Evolutionary conservation across 1,284 basidiomycete species (phyloP).

Genomic region (Trametes versicolor): DNA sequence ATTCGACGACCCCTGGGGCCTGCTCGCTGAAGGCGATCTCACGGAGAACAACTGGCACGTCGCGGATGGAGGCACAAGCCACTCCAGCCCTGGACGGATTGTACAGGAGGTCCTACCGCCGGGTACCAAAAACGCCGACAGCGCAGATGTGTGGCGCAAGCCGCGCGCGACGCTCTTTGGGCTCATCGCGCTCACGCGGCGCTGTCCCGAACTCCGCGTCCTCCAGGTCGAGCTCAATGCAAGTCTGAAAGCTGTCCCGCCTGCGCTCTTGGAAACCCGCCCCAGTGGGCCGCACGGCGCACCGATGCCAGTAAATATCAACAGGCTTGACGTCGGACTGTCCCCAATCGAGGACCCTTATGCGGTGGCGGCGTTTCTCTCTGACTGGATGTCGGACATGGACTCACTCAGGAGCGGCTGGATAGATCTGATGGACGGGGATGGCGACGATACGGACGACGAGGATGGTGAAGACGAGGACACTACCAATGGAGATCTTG

Average conservation of each 20-base stretch:
- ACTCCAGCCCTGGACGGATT: too few species aligned
- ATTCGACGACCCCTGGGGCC: background rate
- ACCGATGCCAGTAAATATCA: too few species aligned
- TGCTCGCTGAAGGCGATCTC: background rate
- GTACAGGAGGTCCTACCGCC: too few species aligned
- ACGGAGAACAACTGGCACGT: background rate
- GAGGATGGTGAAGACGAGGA: background rate
- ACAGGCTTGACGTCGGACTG: slow-evolving; percentile 11
- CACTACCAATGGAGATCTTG: background rate
- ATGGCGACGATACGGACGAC: background rate
- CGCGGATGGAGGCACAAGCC: background rate
- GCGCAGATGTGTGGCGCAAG: background rate
- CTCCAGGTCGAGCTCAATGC: background rate
- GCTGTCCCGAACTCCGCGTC: background rate
- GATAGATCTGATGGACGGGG: background rate
- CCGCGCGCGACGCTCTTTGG: background rate
- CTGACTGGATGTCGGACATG: slow-evolving; percentile 2
- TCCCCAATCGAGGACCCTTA: slow-evolving; percentile 11
- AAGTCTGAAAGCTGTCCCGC: too few species aligned
- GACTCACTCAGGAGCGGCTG: background rate
- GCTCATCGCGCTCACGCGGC: background rate
- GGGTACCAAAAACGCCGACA: too few species aligned
- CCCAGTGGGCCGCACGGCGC: background rate
- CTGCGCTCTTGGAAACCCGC: background rate
- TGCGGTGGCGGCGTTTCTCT: slow-evolving; percentile 11